Conservation (phyloP, 164 flowering plant genomes). For the Magnolia kwangsiensis region DNA sequence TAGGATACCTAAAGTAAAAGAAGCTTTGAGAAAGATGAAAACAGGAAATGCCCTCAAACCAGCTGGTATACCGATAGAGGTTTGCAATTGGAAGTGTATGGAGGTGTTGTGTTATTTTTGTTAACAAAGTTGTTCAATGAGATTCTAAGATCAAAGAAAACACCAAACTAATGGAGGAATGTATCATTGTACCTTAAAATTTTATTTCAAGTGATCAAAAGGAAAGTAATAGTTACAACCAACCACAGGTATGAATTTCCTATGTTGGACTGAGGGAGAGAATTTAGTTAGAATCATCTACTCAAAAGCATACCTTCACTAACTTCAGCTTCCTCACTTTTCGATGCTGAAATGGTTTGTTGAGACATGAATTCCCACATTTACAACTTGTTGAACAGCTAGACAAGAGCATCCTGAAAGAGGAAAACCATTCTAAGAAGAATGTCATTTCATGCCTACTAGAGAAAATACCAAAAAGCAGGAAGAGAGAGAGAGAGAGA, state of each 20-base stretch:
- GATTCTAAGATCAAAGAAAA: too few relatives aligned
- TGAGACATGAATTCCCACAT: slow-evolving; percentile 76
- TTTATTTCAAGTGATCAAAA: too few relatives aligned
- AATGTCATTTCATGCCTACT: not conserved
- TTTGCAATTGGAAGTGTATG: too few relatives aligned
- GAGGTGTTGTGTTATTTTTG: too few relatives aligned
- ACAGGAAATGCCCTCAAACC: too few relatives aligned
- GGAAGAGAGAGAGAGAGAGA: too few relatives aligned
- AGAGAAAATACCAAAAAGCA: not conserved
- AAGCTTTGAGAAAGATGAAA: too few relatives aligned
- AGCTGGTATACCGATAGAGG: too few relatives aligned
- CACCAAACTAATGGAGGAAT: too few relatives aligned
- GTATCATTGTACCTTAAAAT: not conserved
- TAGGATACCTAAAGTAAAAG: too few relatives aligned
- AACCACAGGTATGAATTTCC: not conserved
- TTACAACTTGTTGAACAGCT: slow-evolving; percentile 89
- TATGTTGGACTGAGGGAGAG: not conserved
- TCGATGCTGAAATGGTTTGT: slow-evolving; percentile 90
- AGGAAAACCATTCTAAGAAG: slow-evolving; percentile 6
- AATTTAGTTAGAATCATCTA: slow-evolving; percentile 1
- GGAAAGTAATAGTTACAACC: not conserved
- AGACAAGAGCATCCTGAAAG: slow-evolving; percentile 84
- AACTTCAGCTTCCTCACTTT: slow-evolving; percentile 79
- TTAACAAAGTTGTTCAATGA: too few relatives aligned
- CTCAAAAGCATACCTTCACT: slow-evolving; percentile 56